Conservation (phyloP, 805 yeast species). For the Candida coquimbonensis region DNA sequence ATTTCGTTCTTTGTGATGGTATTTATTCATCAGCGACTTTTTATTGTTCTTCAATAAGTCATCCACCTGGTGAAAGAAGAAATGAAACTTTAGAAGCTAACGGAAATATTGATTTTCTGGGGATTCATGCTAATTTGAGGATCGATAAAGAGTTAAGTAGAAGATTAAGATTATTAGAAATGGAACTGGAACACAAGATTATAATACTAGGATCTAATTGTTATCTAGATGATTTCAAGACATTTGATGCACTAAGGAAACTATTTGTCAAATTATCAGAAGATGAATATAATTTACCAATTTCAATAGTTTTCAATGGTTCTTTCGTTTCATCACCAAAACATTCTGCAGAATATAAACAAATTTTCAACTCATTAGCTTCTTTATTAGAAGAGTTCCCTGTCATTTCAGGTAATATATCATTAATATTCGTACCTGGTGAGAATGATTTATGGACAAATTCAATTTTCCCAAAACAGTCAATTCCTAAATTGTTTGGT, state of each 20-base stretch:
- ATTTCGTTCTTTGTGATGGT: conserved; percentile 79
- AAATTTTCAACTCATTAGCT: conserved; percentile 70
- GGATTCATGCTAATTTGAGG: conserved; percentile 42
- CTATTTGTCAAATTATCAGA: conserved; percentile 48
- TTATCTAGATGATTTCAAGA: conserved; percentile 50
- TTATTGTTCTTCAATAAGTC: conserved; percentile 69
- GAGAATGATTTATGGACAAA: conserved; percentile 92
- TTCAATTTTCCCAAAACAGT: conserved; percentile 65
- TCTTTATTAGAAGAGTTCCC: conserved; percentile 55
- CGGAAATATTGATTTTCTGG: conserved; percentile 72
- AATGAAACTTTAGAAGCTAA: conserved; percentile 57
- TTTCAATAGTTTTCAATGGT: conserved; percentile 73
- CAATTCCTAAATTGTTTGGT: conserved; percentile 67
- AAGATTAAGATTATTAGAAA: conserved; percentile 51
- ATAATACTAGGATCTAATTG: conserved; percentile 73
- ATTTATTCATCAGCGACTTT: conserved; percentile 66
- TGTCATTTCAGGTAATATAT: conserved; percentile 40
- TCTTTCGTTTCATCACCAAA: conserved; percentile 69
- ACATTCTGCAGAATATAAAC: conserved; percentile 51
- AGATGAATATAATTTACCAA: conserved; percentile 45
- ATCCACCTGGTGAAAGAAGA: conserved; percentile 84
- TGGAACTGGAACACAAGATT: conserved; percentile 51
- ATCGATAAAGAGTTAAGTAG: conserved; percentile 54
- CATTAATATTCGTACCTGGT: conserved; percentile 78
- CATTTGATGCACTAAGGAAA: conserved; percentile 59